phyloP scores from a whole-genome alignment of 2,329 filamentous ascomycete species.

The Phialemonium atrogriseum region DNA sequence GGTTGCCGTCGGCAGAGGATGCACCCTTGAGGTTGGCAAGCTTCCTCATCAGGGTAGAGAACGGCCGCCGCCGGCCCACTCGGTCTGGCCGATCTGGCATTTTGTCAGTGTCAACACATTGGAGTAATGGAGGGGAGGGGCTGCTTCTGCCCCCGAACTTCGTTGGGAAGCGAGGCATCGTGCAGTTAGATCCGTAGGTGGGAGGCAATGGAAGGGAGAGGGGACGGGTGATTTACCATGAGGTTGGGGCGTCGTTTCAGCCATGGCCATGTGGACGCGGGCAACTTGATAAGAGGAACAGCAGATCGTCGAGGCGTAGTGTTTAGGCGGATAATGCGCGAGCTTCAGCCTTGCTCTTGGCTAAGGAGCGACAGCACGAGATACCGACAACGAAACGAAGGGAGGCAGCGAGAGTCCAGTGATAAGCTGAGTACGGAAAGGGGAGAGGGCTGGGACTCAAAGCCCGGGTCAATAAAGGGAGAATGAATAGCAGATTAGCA shows the following conservation, averaged over 20 bases:
- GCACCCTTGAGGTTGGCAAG: slow-evolving; percentile 73
- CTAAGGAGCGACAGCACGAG: too few relatives aligned
- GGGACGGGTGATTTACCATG: slow-evolving; percentile 14
- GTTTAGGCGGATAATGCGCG: too few relatives aligned
- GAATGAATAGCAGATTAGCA: too few relatives aligned
- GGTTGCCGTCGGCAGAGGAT: slow-evolving; percentile 50
- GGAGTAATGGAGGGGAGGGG: slow-evolving; percentile 8
- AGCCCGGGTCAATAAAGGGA: too few relatives aligned
- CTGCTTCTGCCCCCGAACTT: slow-evolving; percentile 7
- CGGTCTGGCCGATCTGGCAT: slow-evolving; percentile 55
- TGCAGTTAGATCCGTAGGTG: slow-evolving; percentile 2
- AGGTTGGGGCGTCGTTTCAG: slow-evolving; percentile 16
- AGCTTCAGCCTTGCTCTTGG: too few relatives aligned
- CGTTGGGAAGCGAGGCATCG: slow-evolving; percentile 3
- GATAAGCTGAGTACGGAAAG: too few relatives aligned
- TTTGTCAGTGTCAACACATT: slow-evolving; percentile 19
- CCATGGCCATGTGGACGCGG: slow-evolving; percentile 22
- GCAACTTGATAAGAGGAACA: too few relatives aligned
- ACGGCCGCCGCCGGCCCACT: slow-evolving; percentile 67
- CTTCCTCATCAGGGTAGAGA: slow-evolving; percentile 90
- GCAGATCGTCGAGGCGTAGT: too few relatives aligned
- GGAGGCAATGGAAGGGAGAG: slow-evolving; percentile 1
- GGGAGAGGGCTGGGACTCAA: too few relatives aligned
- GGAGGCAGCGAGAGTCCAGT: too few relatives aligned
- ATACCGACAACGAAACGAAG: too few relatives aligned